phyloP scores from a whole-genome alignment of 345 rosid genomes.

The Erysimum cheiranthoides region DNA sequence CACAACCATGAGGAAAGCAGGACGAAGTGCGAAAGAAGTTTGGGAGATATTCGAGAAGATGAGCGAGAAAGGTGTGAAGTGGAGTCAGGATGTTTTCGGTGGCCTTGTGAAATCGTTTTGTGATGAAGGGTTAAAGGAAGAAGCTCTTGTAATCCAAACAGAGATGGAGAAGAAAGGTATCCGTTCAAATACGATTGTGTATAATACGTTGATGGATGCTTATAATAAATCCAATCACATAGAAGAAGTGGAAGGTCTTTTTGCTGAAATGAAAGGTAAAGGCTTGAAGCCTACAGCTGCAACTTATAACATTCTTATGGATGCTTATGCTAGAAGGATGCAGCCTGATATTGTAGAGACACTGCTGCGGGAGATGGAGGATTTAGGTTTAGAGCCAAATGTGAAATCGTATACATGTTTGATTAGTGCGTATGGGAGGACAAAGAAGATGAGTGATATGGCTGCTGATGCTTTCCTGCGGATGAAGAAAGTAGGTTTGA shows the following conservation, averaged over 20 bases:
- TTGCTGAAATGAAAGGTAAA: slow-evolving; percentile 70
- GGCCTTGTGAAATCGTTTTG: slow-evolving; percentile 81
- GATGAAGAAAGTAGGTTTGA: slow-evolving; percentile 75
- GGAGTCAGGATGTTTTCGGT: slow-evolving; percentile 77
- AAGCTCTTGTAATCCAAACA: slow-evolving; percentile 75
- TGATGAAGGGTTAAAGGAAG: slow-evolving; percentile 78
- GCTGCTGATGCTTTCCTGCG: slow-evolving; percentile 80
- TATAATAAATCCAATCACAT: slow-evolving; percentile 68
- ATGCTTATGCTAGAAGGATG: slow-evolving; percentile 88
- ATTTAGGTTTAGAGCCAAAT: slow-evolving; percentile 63
- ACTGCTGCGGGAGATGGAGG: slow-evolving; percentile 74
- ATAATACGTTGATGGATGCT: slow-evolving; percentile 85
- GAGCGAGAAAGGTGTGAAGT: slow-evolving; percentile 74
- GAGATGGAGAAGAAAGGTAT: slow-evolving; percentile 93
- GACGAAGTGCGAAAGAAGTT: slow-evolving; percentile 72
- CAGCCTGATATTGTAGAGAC: slow-evolving; percentile 83
- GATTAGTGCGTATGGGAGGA: slow-evolving; percentile 82
- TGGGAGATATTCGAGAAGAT: slow-evolving; percentile 81
- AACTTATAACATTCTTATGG: slow-evolving; percentile 76
- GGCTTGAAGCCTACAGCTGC: slow-evolving; percentile 65
- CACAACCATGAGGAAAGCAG: slow-evolving; percentile 69
- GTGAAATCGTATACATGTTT: slow-evolving; percentile 74
- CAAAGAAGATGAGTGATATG: slow-evolving; percentile 76
- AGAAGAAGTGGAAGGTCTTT: slow-evolving; percentile 90
- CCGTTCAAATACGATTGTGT: slow-evolving; percentile 63